Evolutionary conservation across 2,329 filamentous ascomycete genomes (phyloP), one percentile per base, ranked within the genome.

Genomic region (Fusarium pseudocircinatum): DNA sequence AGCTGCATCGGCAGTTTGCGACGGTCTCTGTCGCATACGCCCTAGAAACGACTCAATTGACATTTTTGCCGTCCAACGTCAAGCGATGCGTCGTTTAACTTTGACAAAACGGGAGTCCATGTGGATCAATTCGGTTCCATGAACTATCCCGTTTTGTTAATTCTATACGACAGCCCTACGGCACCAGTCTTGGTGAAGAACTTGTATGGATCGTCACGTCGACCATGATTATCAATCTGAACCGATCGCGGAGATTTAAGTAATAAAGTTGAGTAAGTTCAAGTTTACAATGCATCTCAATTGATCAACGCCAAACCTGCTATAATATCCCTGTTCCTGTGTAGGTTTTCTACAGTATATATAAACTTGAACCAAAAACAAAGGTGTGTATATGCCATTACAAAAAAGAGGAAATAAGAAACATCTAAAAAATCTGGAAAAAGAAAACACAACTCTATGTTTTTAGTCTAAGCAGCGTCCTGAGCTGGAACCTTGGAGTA

Each of bases 271-370:
- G 14, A 28, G 24, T 14, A 24, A 20, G 22, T 53, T 11, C 13
- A 20, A 37, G 36, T 37, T 53, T 63, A 62, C 57, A 39, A 63
- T 54, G 58, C 32, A 54, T 65, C 28, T 69, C 52, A 42, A 70
- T 70, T 70, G 66, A 56, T 42, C 42, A 74, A 75, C 72, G 72
- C 72, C 57, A 52, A 69, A 64, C 71, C 26, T 73, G 60, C 70
- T 69, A 60, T 53, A 72, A 49, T 58, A 56, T 49, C 47, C 64
- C 46, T 59, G 46, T 60, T 73, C 59, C 70, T 56, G 37, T 57
- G 22, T 44, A 71, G 50, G 30, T 54, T 59, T 52, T 58, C 65
- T 66, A 67, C 63, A 66, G 62, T 54, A 30, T 69, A 34, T 68
- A 32, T 56, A 46, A 40, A 40, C 50, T 63, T 69, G n/a, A 34